These are phyloP conservation scores for Tulasnella calospora DNA, from an alignment of 768 basidiomycete genomes.

Conservation along the genomic window DNA sequence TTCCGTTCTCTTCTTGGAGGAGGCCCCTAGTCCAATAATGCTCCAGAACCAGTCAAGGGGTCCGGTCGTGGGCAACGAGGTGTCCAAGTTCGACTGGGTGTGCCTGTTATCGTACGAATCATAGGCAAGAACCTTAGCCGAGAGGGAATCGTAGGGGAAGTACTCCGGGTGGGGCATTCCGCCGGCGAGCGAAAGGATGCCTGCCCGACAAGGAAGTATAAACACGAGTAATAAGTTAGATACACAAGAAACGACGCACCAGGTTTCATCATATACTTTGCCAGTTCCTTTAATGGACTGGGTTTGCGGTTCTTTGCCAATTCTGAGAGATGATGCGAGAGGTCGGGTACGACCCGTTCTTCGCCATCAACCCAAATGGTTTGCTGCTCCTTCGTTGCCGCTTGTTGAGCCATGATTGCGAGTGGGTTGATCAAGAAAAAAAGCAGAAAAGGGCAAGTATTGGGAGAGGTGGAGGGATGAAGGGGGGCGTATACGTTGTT, in stretches of 20 bases:
- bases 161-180: constrained; percentile 66
- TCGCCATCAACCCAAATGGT: constrained; percentile 20
- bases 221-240: no score
- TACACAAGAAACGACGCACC: constrained; percentile 32
- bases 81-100: not conserved
- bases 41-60: constrained; percentile 56
- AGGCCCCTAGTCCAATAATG: constrained; percentile 40
- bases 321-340: constrained; percentile 67
- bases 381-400: not conserved
- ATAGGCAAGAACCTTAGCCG: constrained; percentile 48
- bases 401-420: not conserved
- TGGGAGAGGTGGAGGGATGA: not conserved
- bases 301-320: constrained; percentile 46
- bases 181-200: constrained; percentile 58
- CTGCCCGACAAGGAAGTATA: constrained; percentile 23
- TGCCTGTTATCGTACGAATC: constrained; percentile 39
- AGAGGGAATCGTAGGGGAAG: constrained; percentile 64
- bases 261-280: constrained; percentile 53
- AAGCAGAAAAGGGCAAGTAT: no score
- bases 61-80: constrained; percentile 30
- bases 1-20: constrained; percentile 34
- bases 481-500: not conserved
- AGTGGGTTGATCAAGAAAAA: not conserved
- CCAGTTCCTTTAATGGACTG: constrained; percentile 63
- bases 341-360: constrained; percentile 38